A percentile compares a stretch with the other conserved stretches of the same genome.
phyloP scores from a whole-genome alignment of 495 filamentous ascomycete genomes.

The Pseudotulostoma volvatum region DNA sequence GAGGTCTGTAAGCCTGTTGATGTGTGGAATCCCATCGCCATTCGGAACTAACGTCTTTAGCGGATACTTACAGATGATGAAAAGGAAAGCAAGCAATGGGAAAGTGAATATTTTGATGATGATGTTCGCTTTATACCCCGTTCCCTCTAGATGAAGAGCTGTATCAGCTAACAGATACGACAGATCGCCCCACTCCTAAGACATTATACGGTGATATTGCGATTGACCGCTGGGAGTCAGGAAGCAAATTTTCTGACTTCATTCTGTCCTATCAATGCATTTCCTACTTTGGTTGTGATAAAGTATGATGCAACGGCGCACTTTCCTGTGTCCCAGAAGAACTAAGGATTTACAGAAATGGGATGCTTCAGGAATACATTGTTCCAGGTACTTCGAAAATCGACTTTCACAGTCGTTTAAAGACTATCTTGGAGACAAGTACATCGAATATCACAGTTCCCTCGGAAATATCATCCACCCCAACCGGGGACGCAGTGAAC shows the following conservation, averaged over 20 bases:
- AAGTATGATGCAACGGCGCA: slow-evolving; percentile 29
- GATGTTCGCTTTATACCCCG: no score
- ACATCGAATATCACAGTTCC: slow-evolving; percentile 3
- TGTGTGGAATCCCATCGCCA: slow-evolving; percentile 20
- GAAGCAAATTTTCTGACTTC: slow-evolving; percentile 70
- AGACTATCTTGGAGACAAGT: slow-evolving; percentile 2
- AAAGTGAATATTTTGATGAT: slow-evolving; percentile 49
- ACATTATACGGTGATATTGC: slow-evolving; percentile 46
- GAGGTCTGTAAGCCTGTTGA: slow-evolving; percentile 35
- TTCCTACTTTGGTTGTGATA: slow-evolving; percentile 65
- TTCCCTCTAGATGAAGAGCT: no score
- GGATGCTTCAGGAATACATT: slow-evolving; percentile 48
- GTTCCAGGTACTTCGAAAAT: slow-evolving; percentile 38
- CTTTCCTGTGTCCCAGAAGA: background rate
- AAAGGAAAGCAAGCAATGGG: slow-evolving; percentile 54
- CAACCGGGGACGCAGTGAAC: background rate
- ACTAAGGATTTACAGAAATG: slow-evolving; percentile 27
- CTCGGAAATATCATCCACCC: slow-evolving; percentile 5
- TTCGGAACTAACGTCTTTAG: slow-evolving; percentile 5
- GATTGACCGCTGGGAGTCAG: slow-evolving; percentile 49
- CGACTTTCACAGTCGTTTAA: slow-evolving; percentile 37
- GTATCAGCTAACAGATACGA: background rate
- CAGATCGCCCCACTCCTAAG: slow-evolving; percentile 21
- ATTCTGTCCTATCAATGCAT: slow-evolving; percentile 57
- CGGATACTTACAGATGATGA: slow-evolving; percentile 39